These are phyloP conservation scores for Arabidopsis thaliana DNA, from an alignment of 345 rosid genomes.

Conservation along the genomic window DNA sequence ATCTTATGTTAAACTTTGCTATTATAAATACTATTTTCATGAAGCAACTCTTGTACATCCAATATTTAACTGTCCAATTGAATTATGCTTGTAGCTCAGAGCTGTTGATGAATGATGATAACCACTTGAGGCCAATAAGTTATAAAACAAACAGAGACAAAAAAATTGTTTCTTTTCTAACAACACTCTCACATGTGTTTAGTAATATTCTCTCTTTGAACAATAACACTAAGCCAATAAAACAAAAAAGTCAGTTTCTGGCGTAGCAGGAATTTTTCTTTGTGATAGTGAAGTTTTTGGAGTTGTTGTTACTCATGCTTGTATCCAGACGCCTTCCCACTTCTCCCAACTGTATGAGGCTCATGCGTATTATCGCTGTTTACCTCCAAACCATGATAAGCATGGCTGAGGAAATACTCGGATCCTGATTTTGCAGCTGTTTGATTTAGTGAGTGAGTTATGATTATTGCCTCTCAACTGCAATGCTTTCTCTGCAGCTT, in stretches of 20 bases:
- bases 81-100: slow-evolving; percentile 13
- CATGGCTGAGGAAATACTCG: slow-evolving; percentile 64
- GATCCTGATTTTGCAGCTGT: slow-evolving; percentile 79
- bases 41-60: slow-evolving; percentile 20
- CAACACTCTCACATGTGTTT: neutral
- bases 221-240: no score
- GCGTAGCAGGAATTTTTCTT: neutral
- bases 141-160: neutral
- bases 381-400: slow-evolving; percentile 81
- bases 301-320: slow-evolving; percentile 51
- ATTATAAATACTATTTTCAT: neutral
- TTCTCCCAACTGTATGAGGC: slow-evolving; percentile 68
- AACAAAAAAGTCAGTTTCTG: no score
- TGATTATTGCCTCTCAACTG: slow-evolving; percentile 57
- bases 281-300: neutral
- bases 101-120: neutral
- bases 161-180: neutral
- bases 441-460: slow-evolving; percentile 53
- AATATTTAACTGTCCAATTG: neutral
- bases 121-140: neutral
- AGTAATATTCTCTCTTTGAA: neutral
- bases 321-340: slow-evolving; percentile 78
- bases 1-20: slow-evolving; percentile 14
- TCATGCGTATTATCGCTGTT: slow-evolving; percentile 53
- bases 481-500: slow-evolving; percentile 67